Evolutionary conservation across 2,329 filamentous ascomycete species (phyloP).

Genomic region (Cercospora citrullina): DNA sequence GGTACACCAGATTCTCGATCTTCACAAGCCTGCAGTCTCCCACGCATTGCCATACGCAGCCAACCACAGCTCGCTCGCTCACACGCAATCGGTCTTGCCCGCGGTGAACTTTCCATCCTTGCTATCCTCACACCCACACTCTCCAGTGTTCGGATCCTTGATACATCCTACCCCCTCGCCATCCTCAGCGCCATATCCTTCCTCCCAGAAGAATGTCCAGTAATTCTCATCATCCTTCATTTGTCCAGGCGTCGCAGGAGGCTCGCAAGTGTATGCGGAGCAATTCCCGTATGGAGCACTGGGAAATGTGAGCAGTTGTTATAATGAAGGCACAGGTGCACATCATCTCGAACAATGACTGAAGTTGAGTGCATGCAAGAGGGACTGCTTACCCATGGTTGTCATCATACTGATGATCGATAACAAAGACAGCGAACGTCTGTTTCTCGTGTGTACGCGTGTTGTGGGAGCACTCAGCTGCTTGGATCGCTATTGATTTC

Average conservation of each 20-base stretch:
- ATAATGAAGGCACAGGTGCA: background rate
- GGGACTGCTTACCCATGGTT: conserved; percentile 37
- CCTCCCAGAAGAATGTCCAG: conserved; percentile 46
- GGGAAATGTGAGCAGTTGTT: background rate
- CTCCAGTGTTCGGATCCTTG: conserved; percentile 41
- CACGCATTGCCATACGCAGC: background rate
- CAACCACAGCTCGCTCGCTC: background rate
- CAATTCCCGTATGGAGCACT: conserved; percentile 52
- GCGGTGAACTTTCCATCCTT: conserved; percentile 42
- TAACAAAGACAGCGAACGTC: conserved; percentile 46
- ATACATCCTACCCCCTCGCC: conserved; percentile 45
- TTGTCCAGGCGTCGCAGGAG: conserved; percentile 38
- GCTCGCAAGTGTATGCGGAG: conserved; percentile 45
- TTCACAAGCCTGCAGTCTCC: background rate
- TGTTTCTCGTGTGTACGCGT: conserved; percentile 41
- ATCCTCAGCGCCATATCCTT: conserved; percentile 32
- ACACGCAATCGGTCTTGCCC: conserved; percentile 27
- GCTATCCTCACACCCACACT: conserved; percentile 47
- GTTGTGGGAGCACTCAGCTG: conserved; percentile 47
- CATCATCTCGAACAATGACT: background rate
- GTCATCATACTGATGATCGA: conserved; percentile 49
- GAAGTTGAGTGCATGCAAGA: background rate
- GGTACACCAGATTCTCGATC: background rate
- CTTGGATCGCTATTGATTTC: conserved; percentile 43
- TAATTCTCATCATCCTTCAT: conserved; percentile 38